Conservation (phyloP, 2,329 filamentous ascomycete genomes). For the Paecilomyces formosus region DNA sequence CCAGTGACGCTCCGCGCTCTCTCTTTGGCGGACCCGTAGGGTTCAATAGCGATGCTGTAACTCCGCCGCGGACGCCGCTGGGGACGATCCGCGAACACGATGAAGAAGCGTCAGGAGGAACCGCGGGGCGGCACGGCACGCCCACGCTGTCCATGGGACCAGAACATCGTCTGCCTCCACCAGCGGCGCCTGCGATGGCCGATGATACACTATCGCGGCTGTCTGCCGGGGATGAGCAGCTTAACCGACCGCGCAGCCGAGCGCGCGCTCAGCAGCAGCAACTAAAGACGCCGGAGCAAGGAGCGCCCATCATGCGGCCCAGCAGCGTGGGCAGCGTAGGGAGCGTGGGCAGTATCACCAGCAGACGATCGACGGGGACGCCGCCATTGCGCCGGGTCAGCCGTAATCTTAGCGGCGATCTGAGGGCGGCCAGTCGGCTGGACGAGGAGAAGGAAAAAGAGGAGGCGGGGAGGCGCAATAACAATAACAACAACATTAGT, state of each 20-base stretch:
- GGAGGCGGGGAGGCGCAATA: constrained; percentile 39
- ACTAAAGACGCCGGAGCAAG: not conserved
- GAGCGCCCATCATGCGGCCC: constrained; percentile 1
- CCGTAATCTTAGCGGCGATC: constrained; percentile 64
- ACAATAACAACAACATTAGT: constrained; percentile 23
- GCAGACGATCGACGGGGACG: constrained; percentile 41
- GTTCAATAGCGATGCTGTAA: constrained; percentile 13
- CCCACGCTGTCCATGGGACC: not conserved
- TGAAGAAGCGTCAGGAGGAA: constrained; percentile 29
- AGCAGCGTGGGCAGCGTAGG: constrained; percentile 50
- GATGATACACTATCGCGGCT: not conserved
- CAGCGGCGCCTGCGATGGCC: not conserved
- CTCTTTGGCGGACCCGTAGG: constrained; percentile 26
- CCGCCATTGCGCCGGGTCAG: constrained; percentile 66
- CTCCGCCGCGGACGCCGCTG: constrained; percentile 37
- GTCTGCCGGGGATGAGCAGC: not conserved
- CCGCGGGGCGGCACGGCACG: constrained; percentile 11
- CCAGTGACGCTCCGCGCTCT: constrained; percentile 17
- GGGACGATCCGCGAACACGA: constrained; percentile 47
- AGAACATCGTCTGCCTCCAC: not conserved
- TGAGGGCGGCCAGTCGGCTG: constrained; percentile 59
- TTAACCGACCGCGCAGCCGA: not conserved
- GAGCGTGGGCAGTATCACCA: constrained; percentile 7
- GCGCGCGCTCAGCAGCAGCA: not conserved
- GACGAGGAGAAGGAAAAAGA: constrained; percentile 6